Evolutionary conservation across 2,329 filamentous ascomycete genomes (phyloP).

Genomic region (Fusarium falciforme): DNA sequence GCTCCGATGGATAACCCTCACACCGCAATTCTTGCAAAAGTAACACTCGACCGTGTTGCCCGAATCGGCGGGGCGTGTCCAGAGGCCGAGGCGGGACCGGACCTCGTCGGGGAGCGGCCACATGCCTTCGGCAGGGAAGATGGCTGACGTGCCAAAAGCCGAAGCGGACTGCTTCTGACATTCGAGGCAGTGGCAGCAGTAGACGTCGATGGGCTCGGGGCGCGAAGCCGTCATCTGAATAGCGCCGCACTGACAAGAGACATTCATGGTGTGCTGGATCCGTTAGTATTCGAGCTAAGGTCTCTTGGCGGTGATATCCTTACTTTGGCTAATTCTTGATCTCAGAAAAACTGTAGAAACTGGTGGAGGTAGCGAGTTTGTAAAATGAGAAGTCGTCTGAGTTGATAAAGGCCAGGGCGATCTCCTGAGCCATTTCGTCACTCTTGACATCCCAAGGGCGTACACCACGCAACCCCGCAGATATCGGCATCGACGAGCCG

Average conservation of each 20-base stretch:
- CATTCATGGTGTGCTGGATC: conserved; percentile 29
- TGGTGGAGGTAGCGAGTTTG: not conserved
- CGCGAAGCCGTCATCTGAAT: conserved; percentile 51
- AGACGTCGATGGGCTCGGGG: conserved; percentile 50
- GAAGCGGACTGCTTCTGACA: conserved; percentile 59
- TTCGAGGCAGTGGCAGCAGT: conserved; percentile 60
- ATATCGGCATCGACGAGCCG: not conserved
- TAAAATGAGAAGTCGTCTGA: not conserved
- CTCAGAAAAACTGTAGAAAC: not conserved
- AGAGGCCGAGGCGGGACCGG: conserved; percentile 49
- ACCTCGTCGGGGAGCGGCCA: conserved; percentile 53
- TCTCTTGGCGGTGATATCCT: not conserved
- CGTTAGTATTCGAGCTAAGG: not conserved
- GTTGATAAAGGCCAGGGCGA: not conserved
- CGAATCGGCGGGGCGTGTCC: conserved; percentile 52
- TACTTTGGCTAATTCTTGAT: not conserved
- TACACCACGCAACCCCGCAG: not conserved
- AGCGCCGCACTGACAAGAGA: conserved; percentile 55
- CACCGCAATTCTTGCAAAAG: conserved; percentile 57
- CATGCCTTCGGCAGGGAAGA: conserved; percentile 54
- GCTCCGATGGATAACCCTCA: conserved; percentile 59
- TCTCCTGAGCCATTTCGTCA: not conserved
- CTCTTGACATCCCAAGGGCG: conserved; percentile 17
- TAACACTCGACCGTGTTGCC: conserved; percentile 58
- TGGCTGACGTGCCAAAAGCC: conserved; percentile 59